These are phyloP conservation scores for Ceratocystis alfenasii DNA, from an alignment of 2,329 filamentous ascomycete genomes.

Conservation along the genomic window DNA sequence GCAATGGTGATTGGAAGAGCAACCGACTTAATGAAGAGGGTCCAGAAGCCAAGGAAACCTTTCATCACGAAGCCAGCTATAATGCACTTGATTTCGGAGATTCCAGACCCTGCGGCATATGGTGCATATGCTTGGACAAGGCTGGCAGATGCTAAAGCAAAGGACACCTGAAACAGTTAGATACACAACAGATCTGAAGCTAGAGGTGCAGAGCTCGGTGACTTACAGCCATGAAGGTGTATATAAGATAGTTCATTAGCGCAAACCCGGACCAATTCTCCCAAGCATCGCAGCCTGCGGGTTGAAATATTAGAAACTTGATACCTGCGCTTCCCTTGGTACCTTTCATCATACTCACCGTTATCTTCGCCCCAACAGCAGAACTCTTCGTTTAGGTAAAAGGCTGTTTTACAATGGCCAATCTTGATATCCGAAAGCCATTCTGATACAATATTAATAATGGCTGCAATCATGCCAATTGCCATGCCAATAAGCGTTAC, in stretches of 20 bases:
- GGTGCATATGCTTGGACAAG: constrained; percentile 87
- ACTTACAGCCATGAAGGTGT: constrained; percentile 69
- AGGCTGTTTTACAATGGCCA: constrained; percentile 88
- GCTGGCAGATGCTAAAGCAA: constrained; percentile 69
- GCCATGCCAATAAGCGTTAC: constrained; percentile 85
- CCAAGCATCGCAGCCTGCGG: constrained; percentile 70
- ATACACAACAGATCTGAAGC: constrained; percentile 19
- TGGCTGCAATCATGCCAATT: constrained; percentile 85
- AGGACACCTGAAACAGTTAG: constrained; percentile 45
- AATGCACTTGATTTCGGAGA: constrained; percentile 98
- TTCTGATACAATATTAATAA: constrained; percentile 90
- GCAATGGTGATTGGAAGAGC: constrained; percentile 84
- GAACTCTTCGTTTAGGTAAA: constrained; percentile 94
- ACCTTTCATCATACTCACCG: constrained; percentile 36
- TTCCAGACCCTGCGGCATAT: constrained; percentile 91
- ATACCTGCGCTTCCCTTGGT: not conserved
- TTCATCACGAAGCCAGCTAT: constrained; percentile 99
- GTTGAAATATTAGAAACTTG: constrained; percentile 1
- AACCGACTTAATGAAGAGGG: constrained; percentile 85
- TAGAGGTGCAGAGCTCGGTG: not conserved
- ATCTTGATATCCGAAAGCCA: constrained; percentile 94
- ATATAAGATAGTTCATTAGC: constrained; percentile 73
- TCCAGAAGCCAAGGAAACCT: constrained; percentile 85
- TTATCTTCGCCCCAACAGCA: constrained; percentile 95
- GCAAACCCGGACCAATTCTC: constrained; percentile 71